These are phyloP conservation scores for Cadophora luteo-olivacea DNA, from an alignment of 2,329 filamentous ascomycete species.

Conservation along the genomic window DNA sequence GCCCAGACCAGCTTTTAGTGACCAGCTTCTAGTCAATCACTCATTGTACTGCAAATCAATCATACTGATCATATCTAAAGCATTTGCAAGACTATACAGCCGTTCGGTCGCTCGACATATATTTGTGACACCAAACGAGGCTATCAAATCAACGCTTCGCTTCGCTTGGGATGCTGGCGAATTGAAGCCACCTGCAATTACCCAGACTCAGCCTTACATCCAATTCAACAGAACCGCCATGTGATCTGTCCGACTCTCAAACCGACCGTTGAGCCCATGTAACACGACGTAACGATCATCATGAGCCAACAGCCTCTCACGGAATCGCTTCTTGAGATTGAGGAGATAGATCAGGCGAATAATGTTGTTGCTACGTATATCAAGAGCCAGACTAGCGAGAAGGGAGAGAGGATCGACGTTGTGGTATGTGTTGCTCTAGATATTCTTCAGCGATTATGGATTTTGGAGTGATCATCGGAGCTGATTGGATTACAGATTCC, in stretches of 20 bases:
- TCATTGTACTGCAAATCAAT: neutral
- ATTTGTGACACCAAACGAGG: neutral
- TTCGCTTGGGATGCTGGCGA: neutral
- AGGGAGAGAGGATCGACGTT: constrained; percentile 37
- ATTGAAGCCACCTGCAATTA: neutral
- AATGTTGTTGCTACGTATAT: constrained; percentile 44
- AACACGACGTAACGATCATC: neutral
- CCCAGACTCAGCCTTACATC: neutral
- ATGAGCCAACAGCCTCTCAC: constrained; percentile 13
- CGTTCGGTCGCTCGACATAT: neutral
- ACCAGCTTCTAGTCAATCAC: too few relatives aligned
- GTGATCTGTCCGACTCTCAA: neutral
- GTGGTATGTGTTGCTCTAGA: constrained; percentile 29
- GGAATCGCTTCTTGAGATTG: constrained; percentile 29
- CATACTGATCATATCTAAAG: neutral
- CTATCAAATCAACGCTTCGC: neutral
- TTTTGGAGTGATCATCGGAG: neutral
- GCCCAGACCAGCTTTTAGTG: too few relatives aligned
- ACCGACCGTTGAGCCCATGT: neutral
- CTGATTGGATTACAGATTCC: constrained; percentile 31
- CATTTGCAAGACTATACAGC: neutral
- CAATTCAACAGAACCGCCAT: neutral
- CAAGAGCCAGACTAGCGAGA: constrained; percentile 20
- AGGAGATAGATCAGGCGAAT: constrained; percentile 43
- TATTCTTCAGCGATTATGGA: neutral